Evolutionary conservation across 169 alveolate genomes (phyloP).

Genomic region (Plasmodium chabaudi): DNA sequence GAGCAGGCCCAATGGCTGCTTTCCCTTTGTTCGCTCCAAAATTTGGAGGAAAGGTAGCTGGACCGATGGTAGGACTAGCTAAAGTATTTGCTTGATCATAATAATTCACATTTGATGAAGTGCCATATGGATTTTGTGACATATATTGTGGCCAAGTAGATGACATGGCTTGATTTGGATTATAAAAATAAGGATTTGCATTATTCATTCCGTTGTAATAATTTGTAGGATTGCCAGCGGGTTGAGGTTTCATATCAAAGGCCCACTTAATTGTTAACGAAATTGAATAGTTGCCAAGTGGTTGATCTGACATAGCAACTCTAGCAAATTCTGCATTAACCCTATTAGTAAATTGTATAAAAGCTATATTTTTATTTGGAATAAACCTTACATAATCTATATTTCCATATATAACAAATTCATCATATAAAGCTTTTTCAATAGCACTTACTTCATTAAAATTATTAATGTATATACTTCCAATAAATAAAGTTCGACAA

Average conservation of each 20-base stretch:
- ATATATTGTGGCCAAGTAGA: constrained; percentile 42
- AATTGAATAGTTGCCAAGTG: constrained; percentile 90
- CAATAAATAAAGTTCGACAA: constrained; percentile 95
- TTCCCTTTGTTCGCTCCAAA: no score
- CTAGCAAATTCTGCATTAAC: constrained; percentile 99
- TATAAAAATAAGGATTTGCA: constrained; percentile 35
- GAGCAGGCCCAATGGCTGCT: no score
- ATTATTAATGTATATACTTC: constrained; percentile 86
- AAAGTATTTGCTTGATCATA: no score
- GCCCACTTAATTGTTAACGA: constrained; percentile 98
- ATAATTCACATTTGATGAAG: no score
- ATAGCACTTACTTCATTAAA: constrained; percentile 91
- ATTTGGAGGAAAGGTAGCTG: no score
- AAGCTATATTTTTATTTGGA: constrained; percentile 95
- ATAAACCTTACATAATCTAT: constrained; percentile 94
- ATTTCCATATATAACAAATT: constrained; percentile 96
- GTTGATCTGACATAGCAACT: constrained; percentile 98
- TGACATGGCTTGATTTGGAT: constrained; percentile 17
- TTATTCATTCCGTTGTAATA: constrained; percentile 3
- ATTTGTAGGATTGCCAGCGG: constrained; percentile 13
- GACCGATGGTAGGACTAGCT: no score
- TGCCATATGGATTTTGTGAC: not conserved
- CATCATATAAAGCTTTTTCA: constrained; percentile 93
- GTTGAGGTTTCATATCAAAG: constrained; percentile 77
- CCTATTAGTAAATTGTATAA: constrained; percentile 94